Base-by-base conservation (phyloP, 1,284 basidiomycete species). In the Ceratobasidium sp. region DNA sequence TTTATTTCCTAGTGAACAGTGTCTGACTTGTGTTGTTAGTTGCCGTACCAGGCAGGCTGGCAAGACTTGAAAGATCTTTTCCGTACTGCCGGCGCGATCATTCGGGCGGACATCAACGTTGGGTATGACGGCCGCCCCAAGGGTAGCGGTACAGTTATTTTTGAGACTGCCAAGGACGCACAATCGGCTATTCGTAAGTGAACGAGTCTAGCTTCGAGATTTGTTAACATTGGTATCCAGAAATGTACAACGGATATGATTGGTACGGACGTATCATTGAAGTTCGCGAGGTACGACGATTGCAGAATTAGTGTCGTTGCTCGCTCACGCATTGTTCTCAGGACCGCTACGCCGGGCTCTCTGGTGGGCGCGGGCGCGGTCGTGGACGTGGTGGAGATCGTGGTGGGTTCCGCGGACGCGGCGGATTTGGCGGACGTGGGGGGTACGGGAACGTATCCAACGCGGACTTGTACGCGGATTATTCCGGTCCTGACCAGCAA, bases 31-130 rank as follows among this genome's bases (percentile, higher is more conserved):
- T 6, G 30, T 78, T 71, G 76, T 8, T 81, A 98, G 96, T 86
- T 98, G 30, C 97, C 97, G 0, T 95, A 95, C 83, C 95, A 96
- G 85, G 96, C 96, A 44, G 96, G 96, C 54, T 99, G 97, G 97
- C 97, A 99, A 85, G 97, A 99, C 84, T 88, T 99, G 78, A 99
- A 99, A 84, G 97, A 99, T 84, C 87, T 99, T 44, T 98, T 99
- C 91, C 92, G 97, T 76, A 91, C 94, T 44, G 95, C 97, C 54
- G 97, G 97, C 35, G 95, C 94, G 83, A 96, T 98, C 81, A 91
- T 98, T 79, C 91, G 97, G 54, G 96, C 97, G 77, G 97, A 99
- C 84, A 94, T 98, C 82, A 96, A 96, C 82, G 94, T 96, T 81
- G 93, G 92, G 78, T 91, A 92, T 23, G 96, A 99, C 85, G 97